Conservation (phyloP, 495 filamentous ascomycete genomes). For the Tuber aestivum region DNA sequence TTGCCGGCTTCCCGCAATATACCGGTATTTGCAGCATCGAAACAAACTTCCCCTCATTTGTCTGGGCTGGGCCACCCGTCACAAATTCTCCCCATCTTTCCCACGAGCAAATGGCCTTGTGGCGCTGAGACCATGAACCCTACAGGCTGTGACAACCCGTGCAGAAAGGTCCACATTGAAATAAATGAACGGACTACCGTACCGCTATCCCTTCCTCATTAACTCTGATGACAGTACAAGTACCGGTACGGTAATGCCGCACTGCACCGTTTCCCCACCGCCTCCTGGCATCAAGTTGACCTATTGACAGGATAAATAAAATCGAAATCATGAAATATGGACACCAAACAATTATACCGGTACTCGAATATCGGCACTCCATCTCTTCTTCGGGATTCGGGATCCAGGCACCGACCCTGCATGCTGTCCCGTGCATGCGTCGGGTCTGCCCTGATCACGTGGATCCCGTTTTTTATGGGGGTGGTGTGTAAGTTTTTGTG, state of each 20-base stretch:
- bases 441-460: conserved; percentile 34
- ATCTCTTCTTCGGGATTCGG: conserved; percentile 37
- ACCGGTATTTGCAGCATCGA: neutral
- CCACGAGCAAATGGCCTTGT: neutral
- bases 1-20: neutral
- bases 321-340: conserved; percentile 22
- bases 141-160: conserved; percentile 4
- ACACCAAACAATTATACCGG: conserved; percentile 17
- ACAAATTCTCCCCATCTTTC: neutral
- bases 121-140: conserved; percentile 22
- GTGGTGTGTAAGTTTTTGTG: neutral
- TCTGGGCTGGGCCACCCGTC: neutral
- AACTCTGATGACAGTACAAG: conserved; percentile 10
- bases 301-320: conserved; percentile 30
- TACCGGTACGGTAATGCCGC: neutral
- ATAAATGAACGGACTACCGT: neutral
- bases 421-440: conserved; percentile 34
- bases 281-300: neutral
- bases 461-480: neutral
- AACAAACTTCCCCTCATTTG: conserved; percentile 1
- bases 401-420: conserved; percentile 35
- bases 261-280: conserved; percentile 8
- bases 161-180: neutral
- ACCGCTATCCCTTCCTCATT: conserved; percentile 5
- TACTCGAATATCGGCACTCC: neutral